Base-by-base conservation (phyloP, 2,329 filamentous ascomycete genomes). In the Cladosporium cucumerinum region DNA sequence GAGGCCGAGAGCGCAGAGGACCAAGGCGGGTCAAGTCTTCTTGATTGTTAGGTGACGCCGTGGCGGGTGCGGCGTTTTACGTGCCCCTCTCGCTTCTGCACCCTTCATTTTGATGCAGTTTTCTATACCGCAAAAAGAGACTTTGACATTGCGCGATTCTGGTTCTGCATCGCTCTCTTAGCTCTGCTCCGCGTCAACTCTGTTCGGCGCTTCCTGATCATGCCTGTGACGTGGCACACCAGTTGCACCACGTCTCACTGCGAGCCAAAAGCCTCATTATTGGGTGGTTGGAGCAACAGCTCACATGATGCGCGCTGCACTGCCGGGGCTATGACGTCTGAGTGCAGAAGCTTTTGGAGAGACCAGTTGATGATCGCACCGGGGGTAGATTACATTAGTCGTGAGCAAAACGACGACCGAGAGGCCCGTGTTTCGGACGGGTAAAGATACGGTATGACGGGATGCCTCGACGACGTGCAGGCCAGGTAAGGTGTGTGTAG, bases 1-100 rank as follows among this genome's bases (percentile, higher is more conserved):
- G 62, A 64, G 55, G 62, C 54, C 18, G 60, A 62, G 49, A 62
- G 60, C 26, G 60, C 60, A 52, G 62, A 59, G 8, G 62, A 59
- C 26, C 52, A 34, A 23, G 46, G 52, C 36, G 54, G 55, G 23
- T 48, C 49, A 28, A 63, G 60, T 63, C 48, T 63, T 28, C 25
- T 63, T 32, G 60, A 63, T 26, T 46, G 32, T 28, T 60, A 48
- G 39, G 26, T n/a, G 14, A 32, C 54, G 54, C 32, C 28, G 26
- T 28, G 14, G 54, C 54, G 54, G 54, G 54, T 39, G 32, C 30
- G 23, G 58, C 43, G 39, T 51, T 61, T 18, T 49, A 11, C 32
- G n/a, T 57, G 54, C 28, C 18, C 48, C 51, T 54, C 51, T 18
- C 51, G 25, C 26, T 54, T 54, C 30, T 32, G 26, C 51, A 32